These are phyloP conservation scores for Neonectria sp. DNA, from an alignment of 2,329 filamentous ascomycete genomes.

Conservation along the genomic window DNA sequence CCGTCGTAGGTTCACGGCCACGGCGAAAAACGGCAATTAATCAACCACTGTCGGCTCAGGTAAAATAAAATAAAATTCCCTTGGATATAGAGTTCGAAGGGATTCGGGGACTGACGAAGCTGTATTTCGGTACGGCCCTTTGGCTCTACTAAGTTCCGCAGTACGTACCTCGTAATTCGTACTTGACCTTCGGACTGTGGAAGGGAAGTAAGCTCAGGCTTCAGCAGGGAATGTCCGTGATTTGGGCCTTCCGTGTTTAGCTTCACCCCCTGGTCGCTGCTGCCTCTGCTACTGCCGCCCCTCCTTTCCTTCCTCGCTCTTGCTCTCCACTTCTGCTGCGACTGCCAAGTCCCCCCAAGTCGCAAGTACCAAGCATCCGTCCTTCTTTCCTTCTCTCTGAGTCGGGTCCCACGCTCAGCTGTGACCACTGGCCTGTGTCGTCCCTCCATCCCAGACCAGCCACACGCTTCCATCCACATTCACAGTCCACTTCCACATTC, in stretches of 20 bases:
- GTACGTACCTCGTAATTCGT: background rate
- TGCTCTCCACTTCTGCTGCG: constrained; percentile 20
- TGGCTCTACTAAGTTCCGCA: no score
- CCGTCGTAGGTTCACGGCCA: background rate
- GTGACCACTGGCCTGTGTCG: background rate
- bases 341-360: constrained; percentile 28
- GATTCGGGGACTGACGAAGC: background rate
- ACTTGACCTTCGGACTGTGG: no score
- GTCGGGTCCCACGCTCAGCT: background rate
- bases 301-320: constrained; percentile 10
- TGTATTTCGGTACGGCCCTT: background rate
- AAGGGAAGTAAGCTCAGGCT: background rate
- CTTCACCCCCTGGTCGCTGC: constrained; percentile 8
- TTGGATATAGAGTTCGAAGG: background rate
- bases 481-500: constrained; percentile 24
- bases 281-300: constrained; percentile 26
- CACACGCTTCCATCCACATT: constrained; percentile 19
- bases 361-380: constrained; percentile 21
- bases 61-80: no score
- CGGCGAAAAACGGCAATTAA: no score
- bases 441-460: background rate
- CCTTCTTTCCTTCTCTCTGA: constrained; percentile 22
- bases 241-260: background rate
- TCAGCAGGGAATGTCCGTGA: background rate
- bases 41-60: no score